Base-by-base conservation (phyloP, 306 rosid species). In the Sindora glabra region DNA sequence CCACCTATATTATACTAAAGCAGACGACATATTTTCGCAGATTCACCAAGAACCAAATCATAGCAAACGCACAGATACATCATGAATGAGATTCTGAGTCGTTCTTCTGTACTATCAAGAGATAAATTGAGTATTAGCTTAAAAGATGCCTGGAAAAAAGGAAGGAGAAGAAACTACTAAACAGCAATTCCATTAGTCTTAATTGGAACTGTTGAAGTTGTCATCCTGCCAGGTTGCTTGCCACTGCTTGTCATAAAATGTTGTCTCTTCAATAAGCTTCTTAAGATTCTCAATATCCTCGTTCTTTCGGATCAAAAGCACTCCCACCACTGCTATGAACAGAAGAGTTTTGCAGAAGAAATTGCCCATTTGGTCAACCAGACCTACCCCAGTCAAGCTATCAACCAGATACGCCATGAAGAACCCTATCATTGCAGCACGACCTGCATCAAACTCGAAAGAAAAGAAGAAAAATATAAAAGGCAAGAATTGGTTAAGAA, bases 201-300 rank as follows among this genome's bases (percentile, higher is more conserved):
- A 73, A 65, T 71, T 80, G 62, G 81, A 58, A 69, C 57, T 68
- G 70, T 65, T 64, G 10, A 81, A 56, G 42, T 75, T 81, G 69
- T 94, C 87, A 46, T 89, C 99, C 81, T 84, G 83, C 97, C 99
- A 94, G 67, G 97, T 89, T 69, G 99, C 97, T 75, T 86, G 99
- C 99, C 99, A 94, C 80, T 94, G 99, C 78, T 84, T 94, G 79
- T 94, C 99, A 48, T 94, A 89, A 62, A 82, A 94, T 16, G 95
- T 94, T 16, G 99, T 89, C 86, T 86, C 99, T 0, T 94, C 97
- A 3, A 86, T 15, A 59, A 94, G 85, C 62, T 80, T 94, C 89
- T 86, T 89, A 25, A 89, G 37, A 27, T 75, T 89, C 3, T 82
- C 99, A 10, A 89, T 18, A 67, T 94, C 97, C 73, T 94, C 99